Percentiles rank a stretch among this genome's conserved stretches.
Evolutionary conservation across 208 protist species (phyloP).

Genomic region (Leishmania gerbilli): DNA sequence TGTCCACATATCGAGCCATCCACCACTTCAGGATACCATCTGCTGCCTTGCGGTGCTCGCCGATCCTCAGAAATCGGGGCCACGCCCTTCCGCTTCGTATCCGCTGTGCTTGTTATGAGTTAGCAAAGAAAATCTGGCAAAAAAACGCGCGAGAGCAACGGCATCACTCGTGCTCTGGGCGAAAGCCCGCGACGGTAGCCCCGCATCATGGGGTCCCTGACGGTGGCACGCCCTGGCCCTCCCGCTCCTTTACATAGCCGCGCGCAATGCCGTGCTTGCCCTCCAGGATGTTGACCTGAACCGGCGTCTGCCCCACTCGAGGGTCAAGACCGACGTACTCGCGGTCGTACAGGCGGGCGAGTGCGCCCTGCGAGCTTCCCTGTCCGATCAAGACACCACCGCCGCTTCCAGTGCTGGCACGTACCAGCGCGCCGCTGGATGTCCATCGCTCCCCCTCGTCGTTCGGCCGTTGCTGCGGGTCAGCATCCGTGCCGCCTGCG

Average conservation of each 20-base stretch:
- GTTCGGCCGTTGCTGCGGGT: not conserved
- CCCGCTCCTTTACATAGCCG: slow-evolving; percentile 69
- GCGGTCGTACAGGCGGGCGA: slow-evolving; percentile 70
- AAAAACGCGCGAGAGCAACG: no score
- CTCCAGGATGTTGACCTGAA: slow-evolving; percentile 69
- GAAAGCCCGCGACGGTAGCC: not conserved
- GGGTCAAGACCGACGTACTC: slow-evolving; percentile 81
- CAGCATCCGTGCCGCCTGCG: slow-evolving; percentile 6
- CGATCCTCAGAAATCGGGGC: not conserved
- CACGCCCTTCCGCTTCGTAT: not conserved
- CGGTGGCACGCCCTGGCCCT: slow-evolving; percentile 16
- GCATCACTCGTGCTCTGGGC: not conserved
- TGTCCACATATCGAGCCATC: not conserved
- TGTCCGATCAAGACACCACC: slow-evolving; percentile 28
- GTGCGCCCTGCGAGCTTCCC: slow-evolving; percentile 38
- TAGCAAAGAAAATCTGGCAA: not conserved
- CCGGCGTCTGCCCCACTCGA: slow-evolving; percentile 63
- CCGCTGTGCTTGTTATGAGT: not conserved
- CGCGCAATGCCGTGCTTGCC: slow-evolving; percentile 83
- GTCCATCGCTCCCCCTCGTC: slow-evolving; percentile 17
- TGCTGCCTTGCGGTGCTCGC: not conserved
- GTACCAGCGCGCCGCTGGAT: slow-evolving; percentile 24
- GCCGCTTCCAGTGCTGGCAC: slow-evolving; percentile 9
- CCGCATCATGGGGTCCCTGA: slow-evolving; percentile 1
- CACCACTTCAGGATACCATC: not conserved